Conservation (phyloP, 495 filamentous ascomycete species). For the Cercophora newfieldiana region DNA sequence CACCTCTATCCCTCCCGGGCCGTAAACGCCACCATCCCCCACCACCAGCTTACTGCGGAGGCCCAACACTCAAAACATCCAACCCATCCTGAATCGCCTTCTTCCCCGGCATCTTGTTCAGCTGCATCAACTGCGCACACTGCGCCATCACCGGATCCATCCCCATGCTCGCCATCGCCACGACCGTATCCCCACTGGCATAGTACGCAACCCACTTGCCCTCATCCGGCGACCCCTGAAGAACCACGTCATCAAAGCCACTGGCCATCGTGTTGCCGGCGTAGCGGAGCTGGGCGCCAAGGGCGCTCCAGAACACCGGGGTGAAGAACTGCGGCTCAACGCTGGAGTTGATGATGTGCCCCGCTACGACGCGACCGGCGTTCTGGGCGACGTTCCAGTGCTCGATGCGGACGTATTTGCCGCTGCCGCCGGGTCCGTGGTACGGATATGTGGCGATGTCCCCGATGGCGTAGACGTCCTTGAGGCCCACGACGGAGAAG, state of each 20-base stretch:
- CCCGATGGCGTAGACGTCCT: slow-evolving; percentile 88
- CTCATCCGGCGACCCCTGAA: slow-evolving; percentile 75
- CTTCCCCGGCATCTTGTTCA: slow-evolving; percentile 80
- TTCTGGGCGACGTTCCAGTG: slow-evolving; percentile 99
- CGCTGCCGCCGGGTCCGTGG: slow-evolving; percentile 79
- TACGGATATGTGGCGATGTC: slow-evolving; percentile 97
- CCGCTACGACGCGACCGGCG: slow-evolving; percentile 73
- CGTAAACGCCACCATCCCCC: too few relatives aligned
- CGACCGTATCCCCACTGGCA: slow-evolving; percentile 79
- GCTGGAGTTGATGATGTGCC: slow-evolving; percentile 65
- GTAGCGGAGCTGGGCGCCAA: slow-evolving; percentile 87
- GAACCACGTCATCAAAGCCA: slow-evolving; percentile 80
- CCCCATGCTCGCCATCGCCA: slow-evolving; percentile 88
- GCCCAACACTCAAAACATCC: slow-evolving; percentile 63
- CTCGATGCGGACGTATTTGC: slow-evolving; percentile 73
- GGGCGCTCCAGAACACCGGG: slow-evolving; percentile 93
- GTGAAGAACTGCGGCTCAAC: slow-evolving; percentile 71
- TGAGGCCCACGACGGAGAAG: slow-evolving; percentile 70
- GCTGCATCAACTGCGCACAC: slow-evolving; percentile 81
- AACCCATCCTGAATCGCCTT: slow-evolving; percentile 69
- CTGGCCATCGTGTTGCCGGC: slow-evolving; percentile 74
- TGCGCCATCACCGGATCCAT: slow-evolving; percentile 86
- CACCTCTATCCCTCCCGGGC: too few relatives aligned
- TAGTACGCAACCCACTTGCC: slow-evolving; percentile 89
- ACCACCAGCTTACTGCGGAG: slow-evolving; percentile 43